Evolutionary conservation across 2,329 filamentous ascomycete species (phyloP), one percentile per base, ranked within the genome.

Genomic region (Colletotrichum plurivorum): DNA sequence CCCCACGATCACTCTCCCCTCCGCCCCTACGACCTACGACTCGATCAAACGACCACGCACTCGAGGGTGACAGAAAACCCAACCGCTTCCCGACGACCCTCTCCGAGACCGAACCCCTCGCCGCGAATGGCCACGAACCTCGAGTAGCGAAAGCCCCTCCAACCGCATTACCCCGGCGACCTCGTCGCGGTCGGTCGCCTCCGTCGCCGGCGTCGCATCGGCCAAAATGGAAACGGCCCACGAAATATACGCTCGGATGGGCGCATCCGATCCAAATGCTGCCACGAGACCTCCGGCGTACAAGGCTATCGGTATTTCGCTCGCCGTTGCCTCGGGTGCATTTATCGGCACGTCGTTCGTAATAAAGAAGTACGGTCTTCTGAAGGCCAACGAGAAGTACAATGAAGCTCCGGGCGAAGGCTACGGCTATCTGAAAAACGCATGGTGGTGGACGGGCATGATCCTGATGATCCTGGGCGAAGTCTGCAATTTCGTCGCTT

Each of bases 271-370:
- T 5, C 45, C 64, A 10, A 71, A 75, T 72, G 69, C 72, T 46
- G 74, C 73, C 59, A 71, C 77, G 13, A 81, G 87, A 27, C 87
- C 87, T 1, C 75, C 83, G 8, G 80, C 83, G 67, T 98, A 93
- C 87, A 98, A 98, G 78, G 89, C 91, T 27, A 88, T 98, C 73
- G 96, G 96, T 63, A 94, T 99, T 71, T 86, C 90, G 22, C 85
- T 99, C 43, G 96, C 96, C 16, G 87, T 98, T 68, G 90, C 90
- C 39, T 98, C 95, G 0, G 96, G 96, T 49, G 79, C 94, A 67
- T 98, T 98, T 79, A 99, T 99, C 77, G 96, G 96, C 63, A 88
- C 92, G 15, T 98, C 95, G 0, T 99, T 98, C 79, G 95, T 98
- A 31, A 83, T 99, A 76, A 98, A 98, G 83, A 99, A 99, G 83